Evolutionary conservation across 768 basidiomycete species (phyloP).

Genomic region (Strobilomyces confusus): DNA sequence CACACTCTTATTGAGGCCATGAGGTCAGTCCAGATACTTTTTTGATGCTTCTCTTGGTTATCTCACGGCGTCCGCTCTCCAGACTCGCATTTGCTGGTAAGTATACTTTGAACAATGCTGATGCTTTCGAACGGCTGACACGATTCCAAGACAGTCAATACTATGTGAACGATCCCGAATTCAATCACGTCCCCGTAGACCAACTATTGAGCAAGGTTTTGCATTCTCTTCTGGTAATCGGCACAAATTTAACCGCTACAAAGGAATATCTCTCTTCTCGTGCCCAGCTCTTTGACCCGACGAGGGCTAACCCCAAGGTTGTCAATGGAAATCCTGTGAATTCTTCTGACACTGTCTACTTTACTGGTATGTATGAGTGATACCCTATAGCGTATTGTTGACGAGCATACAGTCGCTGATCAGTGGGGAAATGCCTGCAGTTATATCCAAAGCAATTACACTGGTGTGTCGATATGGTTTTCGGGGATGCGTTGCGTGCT

Average conservation of each 20-base stretch:
- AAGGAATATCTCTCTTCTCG: conserved; percentile 82
- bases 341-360: conserved; percentile 93
- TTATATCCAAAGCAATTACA: conserved; percentile 85
- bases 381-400: not conserved
- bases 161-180: conserved; percentile 90
- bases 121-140: not conserved
- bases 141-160: conserved; percentile 64
- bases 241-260: not conserved
- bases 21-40: conserved; percentile 42
- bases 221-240: not conserved
- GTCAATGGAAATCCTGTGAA: conserved; percentile 76
- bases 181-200: conserved; percentile 71
- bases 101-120: conserved; percentile 6
- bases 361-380: conserved; percentile 56
- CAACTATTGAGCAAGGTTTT: conserved; percentile 79
- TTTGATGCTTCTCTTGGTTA: not conserved
- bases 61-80: not conserved
- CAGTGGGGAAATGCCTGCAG: conserved; percentile 90
- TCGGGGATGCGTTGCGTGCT: not conserved
- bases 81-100: conserved; percentile 74
- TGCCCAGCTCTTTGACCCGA: conserved; percentile 74
- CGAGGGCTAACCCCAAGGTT: conserved; percentile 59
- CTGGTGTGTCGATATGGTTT: conserved; percentile 43
- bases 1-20: conserved; percentile 85
- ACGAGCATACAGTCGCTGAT: conserved; percentile 57